Evolutionary conservation across 2,329 filamentous ascomycete species (phyloP).

Genomic region (Aspergillus transmontanensis): DNA sequence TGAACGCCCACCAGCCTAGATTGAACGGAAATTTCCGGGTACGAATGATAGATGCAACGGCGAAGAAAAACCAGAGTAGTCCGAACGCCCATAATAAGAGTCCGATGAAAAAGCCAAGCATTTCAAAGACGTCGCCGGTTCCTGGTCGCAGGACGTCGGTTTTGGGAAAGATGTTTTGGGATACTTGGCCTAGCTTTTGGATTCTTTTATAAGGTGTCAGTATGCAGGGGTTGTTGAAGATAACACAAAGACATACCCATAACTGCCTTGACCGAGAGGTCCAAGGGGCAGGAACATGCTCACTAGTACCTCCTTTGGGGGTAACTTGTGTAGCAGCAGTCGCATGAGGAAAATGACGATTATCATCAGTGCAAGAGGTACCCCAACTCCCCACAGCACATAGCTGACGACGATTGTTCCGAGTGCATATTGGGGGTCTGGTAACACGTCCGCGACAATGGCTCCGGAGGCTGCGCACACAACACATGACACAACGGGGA

Average conservation of each 20-base stretch:
- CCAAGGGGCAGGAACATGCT: constrained; percentile 67
- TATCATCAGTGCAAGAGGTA: constrained; percentile 61
- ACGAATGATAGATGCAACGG: constrained; percentile 29
- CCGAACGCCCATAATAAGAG: constrained; percentile 39
- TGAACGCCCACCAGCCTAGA: constrained; percentile 63
- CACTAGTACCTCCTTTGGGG: constrained; percentile 67
- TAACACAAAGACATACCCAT: constrained; percentile 35
- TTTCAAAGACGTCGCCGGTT: constrained; percentile 30
- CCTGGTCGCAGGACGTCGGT: constrained; percentile 24
- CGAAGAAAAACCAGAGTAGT: constrained; percentile 36
- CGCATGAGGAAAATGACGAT: constrained; percentile 70
- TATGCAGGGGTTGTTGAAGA: no score
- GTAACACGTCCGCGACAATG: constrained; percentile 60
- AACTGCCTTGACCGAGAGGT: constrained; percentile 66
- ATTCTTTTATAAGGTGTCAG: constrained; percentile 31
- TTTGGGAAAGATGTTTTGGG: constrained; percentile 31
- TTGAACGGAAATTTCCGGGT: constrained; percentile 55
- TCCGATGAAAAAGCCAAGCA: constrained; percentile 31
- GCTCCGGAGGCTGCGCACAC: constrained; percentile 65
- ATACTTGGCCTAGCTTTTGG: constrained; percentile 52
- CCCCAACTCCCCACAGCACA: constrained; percentile 68
- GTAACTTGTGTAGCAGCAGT: constrained; percentile 65
- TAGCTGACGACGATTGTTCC: constrained; percentile 65
- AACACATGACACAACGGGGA: constrained; percentile 67
- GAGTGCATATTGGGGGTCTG: constrained; percentile 55